Evolutionary conservation across 257 asterid species (phyloP).

Genomic region (Jacaranda mimosifolia): DNA sequence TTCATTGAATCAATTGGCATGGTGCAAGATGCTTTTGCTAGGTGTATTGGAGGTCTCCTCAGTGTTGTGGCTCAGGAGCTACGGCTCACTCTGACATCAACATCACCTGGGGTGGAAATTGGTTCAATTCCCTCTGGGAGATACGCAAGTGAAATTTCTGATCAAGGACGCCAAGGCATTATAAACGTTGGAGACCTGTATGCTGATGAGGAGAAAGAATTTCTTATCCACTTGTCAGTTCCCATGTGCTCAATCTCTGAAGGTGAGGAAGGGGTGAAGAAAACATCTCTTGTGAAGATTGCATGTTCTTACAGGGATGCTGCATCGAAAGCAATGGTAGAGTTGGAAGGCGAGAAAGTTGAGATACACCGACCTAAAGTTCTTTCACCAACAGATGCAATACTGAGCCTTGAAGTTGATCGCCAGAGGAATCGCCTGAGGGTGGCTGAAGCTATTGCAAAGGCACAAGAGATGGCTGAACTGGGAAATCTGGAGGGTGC

Average conservation of each 20-base stretch:
- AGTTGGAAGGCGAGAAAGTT: constrained; percentile 39
- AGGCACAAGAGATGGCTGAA: constrained; percentile 48
- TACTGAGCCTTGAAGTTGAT: constrained; percentile 44
- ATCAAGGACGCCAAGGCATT: constrained; percentile 28
- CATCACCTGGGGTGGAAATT: constrained; percentile 36
- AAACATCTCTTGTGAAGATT: constrained; percentile 36
- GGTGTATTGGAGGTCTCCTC: constrained; percentile 55
- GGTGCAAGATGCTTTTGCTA: constrained; percentile 52
- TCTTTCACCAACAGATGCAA: constrained; percentile 29
- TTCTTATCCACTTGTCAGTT: constrained; percentile 41
- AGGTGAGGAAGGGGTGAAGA: not conserved
- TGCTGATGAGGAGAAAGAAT: constrained; percentile 54
- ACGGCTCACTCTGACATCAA: constrained; percentile 34
- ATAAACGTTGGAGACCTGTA: constrained; percentile 49
- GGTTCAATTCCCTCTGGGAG: constrained; percentile 36
- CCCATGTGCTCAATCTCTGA: constrained; percentile 19
- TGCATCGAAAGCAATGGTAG: constrained; percentile 20
- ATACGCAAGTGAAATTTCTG: constrained; percentile 33
- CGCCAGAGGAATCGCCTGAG: constrained; percentile 45
- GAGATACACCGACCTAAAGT: constrained; percentile 42
- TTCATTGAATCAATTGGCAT: constrained; percentile 46
- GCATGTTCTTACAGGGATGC: constrained; percentile 34
- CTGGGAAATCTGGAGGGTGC: constrained; percentile 47
- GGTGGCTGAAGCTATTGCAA: constrained; percentile 44
- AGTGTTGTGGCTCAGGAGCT: constrained; percentile 52